phyloP scores from a whole-genome alignment of 192 early-diverging fungal species.

The Backusella circina region DNA sequence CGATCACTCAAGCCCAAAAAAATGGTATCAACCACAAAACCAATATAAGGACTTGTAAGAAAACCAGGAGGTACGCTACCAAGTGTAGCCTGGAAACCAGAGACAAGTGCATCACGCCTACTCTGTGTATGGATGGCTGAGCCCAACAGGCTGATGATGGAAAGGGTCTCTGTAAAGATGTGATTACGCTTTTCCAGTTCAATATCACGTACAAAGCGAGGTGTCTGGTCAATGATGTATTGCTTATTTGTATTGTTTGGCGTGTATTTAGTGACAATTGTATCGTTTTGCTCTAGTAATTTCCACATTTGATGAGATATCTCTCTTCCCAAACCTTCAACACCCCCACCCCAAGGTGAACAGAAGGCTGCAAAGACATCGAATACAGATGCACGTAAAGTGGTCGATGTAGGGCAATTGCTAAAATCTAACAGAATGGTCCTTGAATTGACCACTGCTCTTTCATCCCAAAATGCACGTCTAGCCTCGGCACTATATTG shows the following conservation, averaged over 20 bases:
- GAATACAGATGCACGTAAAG: conserved; percentile 81
- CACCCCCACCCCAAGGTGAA: conserved; percentile 43
- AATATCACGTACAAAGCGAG: conserved; percentile 61
- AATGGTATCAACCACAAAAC: conserved; percentile 80
- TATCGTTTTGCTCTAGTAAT: conserved; percentile 62
- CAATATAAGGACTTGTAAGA: conserved; percentile 74
- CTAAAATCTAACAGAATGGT: conserved; percentile 75
- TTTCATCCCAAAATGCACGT: conserved; percentile 60
- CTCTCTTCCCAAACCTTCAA: conserved; percentile 41
- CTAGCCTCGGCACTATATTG: conserved; percentile 72
- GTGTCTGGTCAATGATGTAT: background rate
- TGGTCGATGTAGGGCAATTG: conserved; percentile 66
- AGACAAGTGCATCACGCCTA: conserved; percentile 5
- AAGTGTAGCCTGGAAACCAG: conserved; percentile 37
- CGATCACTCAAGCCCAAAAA: conserved; percentile 73
- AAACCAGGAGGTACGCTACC: conserved; percentile 50
- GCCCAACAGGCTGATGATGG: conserved; percentile 76
- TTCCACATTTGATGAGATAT: conserved; percentile 78
- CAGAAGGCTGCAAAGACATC: conserved; percentile 84
- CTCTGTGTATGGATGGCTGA: conserved; percentile 56
- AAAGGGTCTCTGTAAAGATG: conserved; percentile 82
- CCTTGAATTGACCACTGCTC: conserved; percentile 60
- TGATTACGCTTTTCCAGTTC: conserved; percentile 59
- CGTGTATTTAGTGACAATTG: conserved; percentile 53
- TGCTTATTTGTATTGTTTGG: background rate